These are phyloP conservation scores for Spinacia oleracea DNA, from an alignment of 179 eudicot genomes.

Conservation along the genomic window DNA sequence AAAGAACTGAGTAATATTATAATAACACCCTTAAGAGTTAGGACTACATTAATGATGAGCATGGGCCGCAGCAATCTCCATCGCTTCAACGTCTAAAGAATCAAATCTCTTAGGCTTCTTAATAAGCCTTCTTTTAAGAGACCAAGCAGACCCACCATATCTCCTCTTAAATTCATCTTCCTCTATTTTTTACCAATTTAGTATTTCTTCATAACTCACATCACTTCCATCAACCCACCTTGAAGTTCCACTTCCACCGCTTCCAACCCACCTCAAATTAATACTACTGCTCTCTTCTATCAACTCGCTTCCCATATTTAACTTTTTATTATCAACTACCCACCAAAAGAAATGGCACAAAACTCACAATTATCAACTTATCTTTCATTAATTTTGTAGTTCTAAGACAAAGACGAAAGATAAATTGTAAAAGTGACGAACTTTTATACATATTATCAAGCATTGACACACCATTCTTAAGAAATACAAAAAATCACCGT, in stretches of 20 bases:
- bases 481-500: no score
- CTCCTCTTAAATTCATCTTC: slow-evolving; percentile 40
- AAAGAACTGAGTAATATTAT: no score
- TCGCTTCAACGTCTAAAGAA: slow-evolving; percentile 93
- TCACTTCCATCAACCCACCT: slow-evolving; percentile 98
- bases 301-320: slow-evolving; percentile 58
- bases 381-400: not conserved
- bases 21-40: no score
- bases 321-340: not conserved
- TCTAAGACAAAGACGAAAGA: not conserved
- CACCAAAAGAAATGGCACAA: slow-evolving; percentile 8
- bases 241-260: slow-evolving; percentile 46
- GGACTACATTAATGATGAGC: slow-evolving; percentile 56
- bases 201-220: slow-evolving; percentile 60
- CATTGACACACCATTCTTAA: no score
- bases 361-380: not conserved
- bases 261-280: slow-evolving; percentile 46
- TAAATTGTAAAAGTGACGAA: no score
- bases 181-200: slow-evolving; percentile 43
- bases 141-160: slow-evolving; percentile 40
- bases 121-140: slow-evolving; percentile 65
- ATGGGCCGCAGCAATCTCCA: slow-evolving; percentile 73
- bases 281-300: slow-evolving; percentile 48
- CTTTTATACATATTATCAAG: no score
- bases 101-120: slow-evolving; percentile 80